These are phyloP conservation scores for Gymnopilus junonius DNA, from an alignment of 768 basidiomycete species.

Conservation along the genomic window DNA sequence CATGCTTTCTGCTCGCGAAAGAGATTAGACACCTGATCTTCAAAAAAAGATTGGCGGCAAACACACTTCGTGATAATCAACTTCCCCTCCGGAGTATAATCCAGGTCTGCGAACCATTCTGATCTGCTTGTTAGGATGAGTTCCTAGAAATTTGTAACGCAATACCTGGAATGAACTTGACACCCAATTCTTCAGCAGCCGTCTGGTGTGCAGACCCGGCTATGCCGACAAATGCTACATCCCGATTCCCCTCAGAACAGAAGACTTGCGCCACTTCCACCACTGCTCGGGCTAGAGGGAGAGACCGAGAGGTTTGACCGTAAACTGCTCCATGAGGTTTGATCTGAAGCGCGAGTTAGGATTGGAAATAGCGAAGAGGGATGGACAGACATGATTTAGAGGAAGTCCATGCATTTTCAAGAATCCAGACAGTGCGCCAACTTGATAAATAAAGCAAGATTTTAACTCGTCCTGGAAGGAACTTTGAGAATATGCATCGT, in stretches of 20 bases:
- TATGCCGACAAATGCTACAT: conserved; percentile 63
- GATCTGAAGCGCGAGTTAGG: conserved; percentile 36
- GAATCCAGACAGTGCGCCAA: conserved; percentile 67
- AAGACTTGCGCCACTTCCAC: conserved; percentile 60
- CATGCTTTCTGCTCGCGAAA: conserved; percentile 46
- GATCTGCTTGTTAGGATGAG: neutral
- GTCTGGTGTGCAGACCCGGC: conserved; percentile 66
- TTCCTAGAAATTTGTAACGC: neutral
- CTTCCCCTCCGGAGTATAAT: conserved; percentile 59
- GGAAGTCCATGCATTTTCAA: conserved; percentile 53
- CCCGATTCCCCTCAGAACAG: conserved; percentile 29
- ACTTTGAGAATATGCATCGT: neutral
- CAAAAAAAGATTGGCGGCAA: conserved; percentile 11
- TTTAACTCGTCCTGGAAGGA: conserved; percentile 52
- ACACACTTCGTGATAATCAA: conserved; percentile 61
- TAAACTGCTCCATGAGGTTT: conserved; percentile 70
- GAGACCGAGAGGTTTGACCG: conserved; percentile 58
- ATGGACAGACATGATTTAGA: conserved; percentile 55
- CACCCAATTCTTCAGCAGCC: conserved; percentile 55
- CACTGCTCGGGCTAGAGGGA: conserved; percentile 57
- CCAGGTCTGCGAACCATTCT: conserved; percentile 75
- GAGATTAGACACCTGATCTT: neutral
- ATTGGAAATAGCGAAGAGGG: neutral
- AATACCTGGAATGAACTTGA: conserved; percentile 65
- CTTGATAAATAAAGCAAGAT: conserved; percentile 66